A percentile compares a stretch with the other conserved stretches of the same genome.
These are phyloP conservation scores for Xylariaceae sp. DNA, from an alignment of 2,329 filamentous ascomycete genomes.

Conservation along the genomic window DNA sequence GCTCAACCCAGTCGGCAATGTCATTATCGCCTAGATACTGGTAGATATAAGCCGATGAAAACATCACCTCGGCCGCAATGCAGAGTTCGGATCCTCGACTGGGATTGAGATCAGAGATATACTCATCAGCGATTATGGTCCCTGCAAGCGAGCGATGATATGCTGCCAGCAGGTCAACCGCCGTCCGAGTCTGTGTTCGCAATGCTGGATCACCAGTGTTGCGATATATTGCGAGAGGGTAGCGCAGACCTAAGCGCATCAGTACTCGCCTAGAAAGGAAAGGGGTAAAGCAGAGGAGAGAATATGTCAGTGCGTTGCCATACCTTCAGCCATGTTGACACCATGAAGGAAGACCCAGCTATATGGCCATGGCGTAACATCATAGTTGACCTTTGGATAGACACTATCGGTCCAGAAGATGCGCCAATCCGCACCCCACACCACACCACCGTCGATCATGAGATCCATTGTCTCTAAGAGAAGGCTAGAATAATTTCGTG, in stretches of 20 bases:
- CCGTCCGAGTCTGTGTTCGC: slow-evolving; percentile 34
- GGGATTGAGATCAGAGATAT: slow-evolving; percentile 35
- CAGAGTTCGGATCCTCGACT: slow-evolving; percentile 34
- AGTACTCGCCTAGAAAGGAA: too few relatives aligned
- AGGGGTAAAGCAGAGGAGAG: neutral
- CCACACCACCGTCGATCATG: slow-evolving; percentile 41
- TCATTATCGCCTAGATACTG: slow-evolving; percentile 27
- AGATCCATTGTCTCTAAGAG: slow-evolving; percentile 41
- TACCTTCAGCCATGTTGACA: slow-evolving; percentile 39
- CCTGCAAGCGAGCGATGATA: slow-evolving; percentile 40
- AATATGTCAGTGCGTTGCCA: too few relatives aligned
- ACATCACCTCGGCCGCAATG: slow-evolving; percentile 28
- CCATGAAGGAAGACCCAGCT: slow-evolving; percentile 36
- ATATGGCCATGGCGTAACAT: slow-evolving; percentile 22
- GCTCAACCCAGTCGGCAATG: slow-evolving; percentile 45
- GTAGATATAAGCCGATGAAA: slow-evolving; percentile 30
- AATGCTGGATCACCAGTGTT: slow-evolving; percentile 36
- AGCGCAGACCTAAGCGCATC: slow-evolving; percentile 37
- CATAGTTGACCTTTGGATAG: slow-evolving; percentile 20
- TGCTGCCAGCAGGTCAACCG: slow-evolving; percentile 34
- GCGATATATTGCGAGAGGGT: slow-evolving; percentile 38
- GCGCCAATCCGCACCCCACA: slow-evolving; percentile 29
- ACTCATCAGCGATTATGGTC: slow-evolving; percentile 40
- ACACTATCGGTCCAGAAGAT: slow-evolving; percentile 27
- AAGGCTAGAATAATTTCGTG: slow-evolving; percentile 30